Evolutionary conservation across 169 alveolate species (phyloP), one percentile per base, ranked within the genome.

Genomic region (Plasmodium vivax): DNA sequence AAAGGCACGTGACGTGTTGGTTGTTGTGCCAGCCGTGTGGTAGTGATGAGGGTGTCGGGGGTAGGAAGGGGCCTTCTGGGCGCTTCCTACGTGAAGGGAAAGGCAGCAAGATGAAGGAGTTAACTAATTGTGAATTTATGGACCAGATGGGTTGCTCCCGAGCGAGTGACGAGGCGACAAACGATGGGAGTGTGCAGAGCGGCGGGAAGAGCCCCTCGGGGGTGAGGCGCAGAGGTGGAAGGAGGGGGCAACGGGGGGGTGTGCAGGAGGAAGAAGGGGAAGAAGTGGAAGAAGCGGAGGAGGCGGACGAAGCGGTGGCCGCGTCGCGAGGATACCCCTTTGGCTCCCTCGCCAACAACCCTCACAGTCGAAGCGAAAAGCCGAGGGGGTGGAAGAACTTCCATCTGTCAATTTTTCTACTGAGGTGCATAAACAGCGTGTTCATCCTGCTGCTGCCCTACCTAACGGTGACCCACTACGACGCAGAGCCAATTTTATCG

Each of bases 401-500:
- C 62, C 96, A 97, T 51, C 45, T 96, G 23, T 96, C 97, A 7
- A 95, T 96, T 38, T 90, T 97, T 41, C 56, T 96, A 71, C 95
- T 97, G n/a, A 96, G 95, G 72, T 93, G 85, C 8, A 74, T 96
- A 41, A 97, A 97, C 93, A 94, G 96, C 84, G 54, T 84, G 16
- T 96, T 97, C 82, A 95, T 97, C 36, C 94, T 97, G 68, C 71
- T 95, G 81, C 90, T 96, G 72, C 99, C 99, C 19, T 97, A 95
- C 81, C 95, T 95, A 81, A 97, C 98, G 0, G 98, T 97, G 41
- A 87, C 93, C 23, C 84, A 84, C 32, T 95, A 90, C 62, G 95
- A 96, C 58, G 95, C 98, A n/a, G 97, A 97, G 16, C 99, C 99
- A 23, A 96, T 97, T 8, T 56, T 96, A 5, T 96, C 99, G 16